A percentile compares a stretch with the other conserved stretches of the same genome.
phyloP scores from a whole-genome alignment of 176 grass and related monocot species.

The Oryza glumipatula region DNA sequence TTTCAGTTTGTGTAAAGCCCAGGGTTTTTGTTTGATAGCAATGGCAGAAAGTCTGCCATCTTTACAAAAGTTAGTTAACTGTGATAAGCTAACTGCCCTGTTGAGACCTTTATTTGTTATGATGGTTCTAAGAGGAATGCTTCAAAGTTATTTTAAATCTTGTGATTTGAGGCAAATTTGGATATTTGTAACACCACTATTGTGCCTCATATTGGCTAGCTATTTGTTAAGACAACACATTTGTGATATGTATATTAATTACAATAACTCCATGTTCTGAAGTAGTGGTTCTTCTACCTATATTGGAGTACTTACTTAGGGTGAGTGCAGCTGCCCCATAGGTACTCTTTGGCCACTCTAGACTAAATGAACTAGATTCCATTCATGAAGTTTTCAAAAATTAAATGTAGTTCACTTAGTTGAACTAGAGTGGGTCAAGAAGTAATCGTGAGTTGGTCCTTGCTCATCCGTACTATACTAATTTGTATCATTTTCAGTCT shows the following conservation, averaged over 20 bases:
- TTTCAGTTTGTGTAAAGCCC: slow-evolving; percentile 26
- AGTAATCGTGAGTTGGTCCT: background rate
- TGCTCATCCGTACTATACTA: background rate
- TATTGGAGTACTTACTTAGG: background rate
- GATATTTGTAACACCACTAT: slow-evolving; percentile 19
- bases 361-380: background rate
- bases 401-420: background rate
- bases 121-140: slow-evolving; percentile 19
- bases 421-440: background rate
- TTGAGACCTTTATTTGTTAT: background rate
- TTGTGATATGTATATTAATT: background rate
- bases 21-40: slow-evolving; percentile 12
- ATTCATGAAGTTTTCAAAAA: background rate
- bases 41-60: background rate
- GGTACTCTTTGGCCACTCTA: background rate
- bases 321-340: background rate
- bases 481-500: background rate
- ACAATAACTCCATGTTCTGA: slow-evolving; percentile 1
- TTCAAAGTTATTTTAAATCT: slow-evolving; percentile 7
- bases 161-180: slow-evolving; percentile 8
- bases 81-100: slow-evolving; percentile 2
- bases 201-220: background rate
- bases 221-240: slow-evolving; percentile 2
- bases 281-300: background rate
- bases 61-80: slow-evolving; percentile 9